phyloP scores from a whole-genome alignment of 2,329 filamentous ascomycete genomes.

The Penicillium aurantiogriseum region DNA sequence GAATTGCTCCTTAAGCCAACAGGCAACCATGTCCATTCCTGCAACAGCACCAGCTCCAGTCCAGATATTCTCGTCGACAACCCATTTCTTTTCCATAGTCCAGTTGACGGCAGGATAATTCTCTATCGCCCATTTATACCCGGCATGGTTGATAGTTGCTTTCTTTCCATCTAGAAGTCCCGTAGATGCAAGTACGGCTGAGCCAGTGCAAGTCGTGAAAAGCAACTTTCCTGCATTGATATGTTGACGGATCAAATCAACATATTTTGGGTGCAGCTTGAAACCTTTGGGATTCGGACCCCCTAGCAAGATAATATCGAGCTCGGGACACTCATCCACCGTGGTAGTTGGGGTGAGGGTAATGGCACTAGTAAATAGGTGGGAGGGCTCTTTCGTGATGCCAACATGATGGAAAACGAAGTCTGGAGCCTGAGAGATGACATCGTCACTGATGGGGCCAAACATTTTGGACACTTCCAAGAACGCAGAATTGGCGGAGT shows the following conservation, averaged over 20 bases:
- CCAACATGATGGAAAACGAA: too few relatives aligned
- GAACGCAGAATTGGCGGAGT: neutral
- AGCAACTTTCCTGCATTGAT: neutral
- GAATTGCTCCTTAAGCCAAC: neutral
- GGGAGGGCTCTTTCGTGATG: too few relatives aligned
- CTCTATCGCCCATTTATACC: neutral
- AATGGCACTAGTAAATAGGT: too few relatives aligned
- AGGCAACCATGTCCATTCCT: neutral
- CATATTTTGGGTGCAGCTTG: neutral
- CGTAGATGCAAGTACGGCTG: neutral
- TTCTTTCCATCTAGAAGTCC: neutral
- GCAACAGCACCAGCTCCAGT: neutral
- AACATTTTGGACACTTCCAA: neutral
- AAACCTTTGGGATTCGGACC: neutral
- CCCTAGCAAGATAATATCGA: too few relatives aligned
- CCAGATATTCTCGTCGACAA: neutral
- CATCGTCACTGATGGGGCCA: neutral
- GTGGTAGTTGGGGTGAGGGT: too few relatives aligned
- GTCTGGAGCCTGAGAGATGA: neutral
- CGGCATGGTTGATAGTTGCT: neutral
- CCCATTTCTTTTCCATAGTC: neutral
- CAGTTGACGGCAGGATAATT: neutral
- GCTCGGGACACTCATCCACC: too few relatives aligned
- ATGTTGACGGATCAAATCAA: neutral
- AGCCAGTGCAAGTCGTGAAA: neutral